Percentiles rank a stretch among this genome's conserved stretches.
phyloP scores from a whole-genome alignment of 1,284 basidiomycete species.

The Rhodotorula sp. region DNA sequence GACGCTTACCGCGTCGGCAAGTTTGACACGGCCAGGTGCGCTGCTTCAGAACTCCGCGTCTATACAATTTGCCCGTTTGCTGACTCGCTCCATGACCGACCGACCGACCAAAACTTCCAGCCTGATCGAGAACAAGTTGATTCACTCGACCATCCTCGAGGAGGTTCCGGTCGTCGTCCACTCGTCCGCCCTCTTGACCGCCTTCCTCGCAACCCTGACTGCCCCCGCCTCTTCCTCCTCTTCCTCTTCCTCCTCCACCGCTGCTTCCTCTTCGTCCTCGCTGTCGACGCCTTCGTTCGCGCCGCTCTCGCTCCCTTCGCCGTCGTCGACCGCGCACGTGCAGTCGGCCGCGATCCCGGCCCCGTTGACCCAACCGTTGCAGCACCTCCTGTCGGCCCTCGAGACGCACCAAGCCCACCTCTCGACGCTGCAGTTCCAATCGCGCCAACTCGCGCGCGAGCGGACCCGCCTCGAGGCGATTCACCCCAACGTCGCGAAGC shows the following conservation, averaged over 20 bases:
- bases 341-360: conserved; percentile 63
- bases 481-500: conserved; percentile 64
- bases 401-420: conserved; percentile 86
- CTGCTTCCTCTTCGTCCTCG: conserved; percentile 38
- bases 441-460: conserved; percentile 88
- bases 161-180: conserved; percentile 87
- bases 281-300: conserved; percentile 47
- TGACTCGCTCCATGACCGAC: too few relatives aligned
- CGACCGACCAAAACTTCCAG: conserved; percentile 52
- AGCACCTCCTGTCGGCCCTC: conserved; percentile 78
- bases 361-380: conserved; percentile 76
- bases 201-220: conserved; percentile 75
- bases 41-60: conserved; percentile 4
- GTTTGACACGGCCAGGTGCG: conserved; percentile 80
- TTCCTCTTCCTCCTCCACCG: conserved; percentile 28
- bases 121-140: conserved; percentile 79
- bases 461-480: conserved; percentile 71
- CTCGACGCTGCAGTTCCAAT: conserved; percentile 88
- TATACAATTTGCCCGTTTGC: too few relatives aligned
- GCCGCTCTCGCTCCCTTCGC: conserved; percentile 38
- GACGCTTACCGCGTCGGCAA: conserved; percentile 81
- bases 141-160: conserved; percentile 83
- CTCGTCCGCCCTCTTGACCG: conserved; percentile 78
- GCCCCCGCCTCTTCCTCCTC: conserved; percentile 49
- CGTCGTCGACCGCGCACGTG: conserved; percentile 42